Conservation (phyloP, 495 filamentous ascomycete genomes). For the Schizothecium vesticola region DNA sequence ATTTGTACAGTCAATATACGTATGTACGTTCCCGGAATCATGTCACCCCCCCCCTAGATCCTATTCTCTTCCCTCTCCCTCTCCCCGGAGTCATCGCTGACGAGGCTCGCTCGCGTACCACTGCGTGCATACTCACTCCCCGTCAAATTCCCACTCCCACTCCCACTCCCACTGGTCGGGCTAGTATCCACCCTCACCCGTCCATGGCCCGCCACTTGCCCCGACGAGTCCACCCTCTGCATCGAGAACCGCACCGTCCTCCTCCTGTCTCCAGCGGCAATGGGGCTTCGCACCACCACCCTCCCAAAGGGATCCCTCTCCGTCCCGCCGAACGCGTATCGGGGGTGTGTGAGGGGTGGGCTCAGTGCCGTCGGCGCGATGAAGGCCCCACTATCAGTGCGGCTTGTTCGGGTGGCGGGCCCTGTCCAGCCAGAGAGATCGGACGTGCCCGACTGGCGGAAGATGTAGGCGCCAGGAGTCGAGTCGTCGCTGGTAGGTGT, state of each 20-base stretch:
- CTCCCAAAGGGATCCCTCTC: background rate
- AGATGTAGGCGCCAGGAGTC: background rate
- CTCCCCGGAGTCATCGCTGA: background rate
- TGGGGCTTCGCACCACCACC: background rate
- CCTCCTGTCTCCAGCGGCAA: background rate
- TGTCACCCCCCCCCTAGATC: background rate
- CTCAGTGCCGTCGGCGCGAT: background rate
- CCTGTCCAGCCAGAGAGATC: background rate
- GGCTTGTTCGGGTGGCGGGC: background rate
- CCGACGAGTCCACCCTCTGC: background rate
- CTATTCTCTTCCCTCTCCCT: background rate
- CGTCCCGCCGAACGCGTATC: background rate
- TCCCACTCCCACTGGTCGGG: background rate
- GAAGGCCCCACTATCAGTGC: background rate
- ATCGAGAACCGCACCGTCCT: background rate
- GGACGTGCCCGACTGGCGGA: background rate
- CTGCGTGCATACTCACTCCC: too few relatives aligned
- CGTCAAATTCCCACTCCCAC: too few relatives aligned
- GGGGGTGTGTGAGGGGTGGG: background rate
- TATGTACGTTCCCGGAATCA: background rate
- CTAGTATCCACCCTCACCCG: background rate
- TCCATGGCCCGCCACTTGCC: background rate
- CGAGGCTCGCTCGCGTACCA: background rate
- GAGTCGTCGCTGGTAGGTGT: background rate
- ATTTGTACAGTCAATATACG: background rate